phyloP scores from a whole-genome alignment of 768 basidiomycete genomes.

The Leccinum pellstonianum region DNA sequence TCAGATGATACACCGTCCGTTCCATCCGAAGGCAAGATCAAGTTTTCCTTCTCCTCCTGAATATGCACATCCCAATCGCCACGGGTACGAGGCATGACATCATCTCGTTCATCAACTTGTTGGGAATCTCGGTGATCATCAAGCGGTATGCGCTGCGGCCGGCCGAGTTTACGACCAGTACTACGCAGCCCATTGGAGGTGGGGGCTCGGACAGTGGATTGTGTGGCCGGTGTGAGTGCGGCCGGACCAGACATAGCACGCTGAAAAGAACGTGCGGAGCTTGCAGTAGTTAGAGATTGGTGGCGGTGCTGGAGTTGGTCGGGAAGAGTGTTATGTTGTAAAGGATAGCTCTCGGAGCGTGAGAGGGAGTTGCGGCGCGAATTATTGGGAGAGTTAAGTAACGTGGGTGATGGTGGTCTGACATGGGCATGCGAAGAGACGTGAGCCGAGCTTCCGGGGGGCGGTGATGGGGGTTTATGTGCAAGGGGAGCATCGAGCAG shows the following conservation, averaged over 20 bases:
- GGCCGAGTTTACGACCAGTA: conserved; percentile 34
- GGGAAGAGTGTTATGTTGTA: conserved; percentile 35
- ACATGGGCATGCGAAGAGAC: conserved; percentile 18
- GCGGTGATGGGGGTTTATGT: conserved; percentile 28
- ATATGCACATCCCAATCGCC: conserved; percentile 30
- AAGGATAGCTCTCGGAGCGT: conserved; percentile 64
- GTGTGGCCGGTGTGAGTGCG: conserved; percentile 31
- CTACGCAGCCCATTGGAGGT: conserved; percentile 34
- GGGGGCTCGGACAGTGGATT: conserved; percentile 29
- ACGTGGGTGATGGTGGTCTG: conserved; percentile 35
- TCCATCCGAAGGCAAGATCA: conserved; percentile 28
- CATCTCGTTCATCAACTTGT: conserved; percentile 35
- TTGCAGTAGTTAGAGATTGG: conserved; percentile 24
- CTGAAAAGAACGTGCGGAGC: conserved; percentile 53
- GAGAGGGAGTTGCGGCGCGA: conserved; percentile 52
- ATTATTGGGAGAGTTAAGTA: conserved; percentile 39
- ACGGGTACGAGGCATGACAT: conserved; percentile 29
- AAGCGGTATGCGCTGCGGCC: conserved; percentile 39
- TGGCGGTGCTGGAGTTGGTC: conserved; percentile 31
- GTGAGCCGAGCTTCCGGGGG: conserved; percentile 20
- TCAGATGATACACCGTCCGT: conserved; percentile 27
- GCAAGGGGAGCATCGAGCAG: conserved; percentile 26
- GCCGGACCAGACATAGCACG: conserved; percentile 66
- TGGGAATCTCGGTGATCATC: conserved; percentile 36
- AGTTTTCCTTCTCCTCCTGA: conserved; percentile 44